These are phyloP conservation scores for Monilinia fructicola DNA, from an alignment of 2,329 filamentous ascomycete species.

Conservation along the genomic window DNA sequence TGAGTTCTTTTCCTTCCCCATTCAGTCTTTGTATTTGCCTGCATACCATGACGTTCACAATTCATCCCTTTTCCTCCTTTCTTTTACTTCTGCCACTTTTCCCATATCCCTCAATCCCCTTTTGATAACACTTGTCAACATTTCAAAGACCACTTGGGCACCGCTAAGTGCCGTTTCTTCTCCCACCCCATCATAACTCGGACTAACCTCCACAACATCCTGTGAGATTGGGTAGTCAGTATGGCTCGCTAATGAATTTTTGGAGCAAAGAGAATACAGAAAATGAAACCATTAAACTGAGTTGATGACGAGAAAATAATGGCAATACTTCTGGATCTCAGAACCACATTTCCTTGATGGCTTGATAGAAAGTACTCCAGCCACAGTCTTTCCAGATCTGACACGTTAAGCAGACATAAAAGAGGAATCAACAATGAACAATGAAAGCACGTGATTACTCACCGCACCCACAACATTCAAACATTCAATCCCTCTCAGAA, in stretches of 20 bases:
- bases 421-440: not conserved
- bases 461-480: constrained; percentile 79
- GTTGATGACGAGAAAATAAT: too few species aligned
- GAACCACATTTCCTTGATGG: too few species aligned
- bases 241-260: not conserved
- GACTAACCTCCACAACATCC: constrained; percentile 86
- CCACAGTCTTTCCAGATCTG: too few species aligned
- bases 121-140: constrained; percentile 75
- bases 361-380: too few species aligned
- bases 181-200: constrained; percentile 76
- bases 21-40: not conserved
- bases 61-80: not conserved
- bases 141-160: constrained; percentile 81
- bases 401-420: too few species aligned
- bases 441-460: not conserved
- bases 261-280: not conserved
- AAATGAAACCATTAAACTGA: too few species aligned
- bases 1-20: not conserved
- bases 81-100: not conserved
- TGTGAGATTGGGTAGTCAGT: not conserved
- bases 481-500: constrained; percentile 76
- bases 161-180: constrained; percentile 82
- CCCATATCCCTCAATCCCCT: constrained; percentile 46
- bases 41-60: not conserved
- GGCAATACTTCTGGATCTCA: too few species aligned